phyloP scores from a whole-genome alignment of 2,329 filamentous ascomycete species.

The Pseudogymnoascus sp. region DNA sequence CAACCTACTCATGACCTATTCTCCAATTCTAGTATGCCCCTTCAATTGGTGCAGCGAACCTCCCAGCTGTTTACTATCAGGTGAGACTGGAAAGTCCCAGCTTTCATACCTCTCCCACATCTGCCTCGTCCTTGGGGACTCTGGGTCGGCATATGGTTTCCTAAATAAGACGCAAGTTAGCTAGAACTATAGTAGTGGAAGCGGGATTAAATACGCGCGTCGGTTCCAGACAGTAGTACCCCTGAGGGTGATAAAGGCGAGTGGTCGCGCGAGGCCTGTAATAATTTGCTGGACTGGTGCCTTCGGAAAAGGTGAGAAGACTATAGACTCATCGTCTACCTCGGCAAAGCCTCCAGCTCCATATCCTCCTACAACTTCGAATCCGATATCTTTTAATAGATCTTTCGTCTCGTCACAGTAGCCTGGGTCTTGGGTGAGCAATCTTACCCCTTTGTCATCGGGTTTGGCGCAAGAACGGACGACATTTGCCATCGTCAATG shows the following conservation, averaged over 20 bases:
- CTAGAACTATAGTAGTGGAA: conserved; percentile 7
- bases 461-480: conserved; percentile 10
- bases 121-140: conserved; percentile 20
- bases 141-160: conserved; percentile 15
- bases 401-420: conserved; percentile 17
- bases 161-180: conserved; percentile 15
- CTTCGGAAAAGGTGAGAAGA: conserved; percentile 29
- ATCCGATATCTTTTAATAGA: conserved; percentile 18
- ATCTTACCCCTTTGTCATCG: conserved; percentile 6
- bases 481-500: conserved; percentile 20
- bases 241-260: conserved; percentile 2
- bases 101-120: conserved; percentile 20
- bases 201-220: not conserved
- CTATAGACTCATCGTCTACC: conserved; percentile 30
- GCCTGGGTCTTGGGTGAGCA: conserved; percentile 23
- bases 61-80: conserved; percentile 11
- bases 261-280: conserved; percentile 31
- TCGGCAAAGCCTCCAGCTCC: conserved; percentile 30
- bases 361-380: conserved; percentile 21
- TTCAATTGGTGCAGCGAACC: not conserved
- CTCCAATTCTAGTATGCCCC: not conserved
- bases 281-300: conserved; percentile 32
- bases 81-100: conserved; percentile 11
- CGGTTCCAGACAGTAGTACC: conserved; percentile 7
- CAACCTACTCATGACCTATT: not conserved